Conservation (phyloP, 441 rosid species). For the Gossypium gossypioides region DNA sequence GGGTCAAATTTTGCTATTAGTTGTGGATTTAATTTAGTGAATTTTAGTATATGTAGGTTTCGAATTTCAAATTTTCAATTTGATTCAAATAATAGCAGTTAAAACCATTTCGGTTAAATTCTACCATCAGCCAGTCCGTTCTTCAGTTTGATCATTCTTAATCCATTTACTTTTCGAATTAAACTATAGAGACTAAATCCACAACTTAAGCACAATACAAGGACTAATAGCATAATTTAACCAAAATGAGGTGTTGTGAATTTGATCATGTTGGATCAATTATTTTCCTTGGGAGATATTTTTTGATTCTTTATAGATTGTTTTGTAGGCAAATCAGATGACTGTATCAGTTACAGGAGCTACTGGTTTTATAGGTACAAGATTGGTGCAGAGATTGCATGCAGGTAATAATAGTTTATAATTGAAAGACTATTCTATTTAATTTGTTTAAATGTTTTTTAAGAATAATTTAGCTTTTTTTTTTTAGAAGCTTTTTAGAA, state of each 20-base stretch:
- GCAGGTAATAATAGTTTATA: conserved; percentile 37
- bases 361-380: conserved; percentile 81
- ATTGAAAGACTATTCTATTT: background rate
- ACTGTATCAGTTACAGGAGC: conserved; percentile 86
- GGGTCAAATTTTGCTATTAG: background rate
- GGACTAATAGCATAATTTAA: too few species aligned
- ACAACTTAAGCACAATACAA: too few species aligned
- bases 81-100: too few species aligned
- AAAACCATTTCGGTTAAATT: too few species aligned
- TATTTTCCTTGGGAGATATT: conserved; percentile 8
- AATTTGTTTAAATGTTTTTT: background rate
- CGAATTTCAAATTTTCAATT: too few species aligned
- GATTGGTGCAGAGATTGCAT: conserved; percentile 70
- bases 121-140: too few species aligned
- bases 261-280: background rate
- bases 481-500: too few species aligned
- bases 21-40: too few species aligned
- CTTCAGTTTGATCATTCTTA: too few species aligned
- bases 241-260: background rate
- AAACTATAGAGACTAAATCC: too few species aligned
- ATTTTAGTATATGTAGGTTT: too few species aligned
- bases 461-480: background rate
- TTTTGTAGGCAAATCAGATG: conserved; percentile 47
- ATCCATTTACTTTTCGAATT: too few species aligned
- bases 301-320: conserved; percentile 16